phyloP scores from a whole-genome alignment of 1,284 basidiomycete genomes.

The Trichosporon inkin region DNA sequence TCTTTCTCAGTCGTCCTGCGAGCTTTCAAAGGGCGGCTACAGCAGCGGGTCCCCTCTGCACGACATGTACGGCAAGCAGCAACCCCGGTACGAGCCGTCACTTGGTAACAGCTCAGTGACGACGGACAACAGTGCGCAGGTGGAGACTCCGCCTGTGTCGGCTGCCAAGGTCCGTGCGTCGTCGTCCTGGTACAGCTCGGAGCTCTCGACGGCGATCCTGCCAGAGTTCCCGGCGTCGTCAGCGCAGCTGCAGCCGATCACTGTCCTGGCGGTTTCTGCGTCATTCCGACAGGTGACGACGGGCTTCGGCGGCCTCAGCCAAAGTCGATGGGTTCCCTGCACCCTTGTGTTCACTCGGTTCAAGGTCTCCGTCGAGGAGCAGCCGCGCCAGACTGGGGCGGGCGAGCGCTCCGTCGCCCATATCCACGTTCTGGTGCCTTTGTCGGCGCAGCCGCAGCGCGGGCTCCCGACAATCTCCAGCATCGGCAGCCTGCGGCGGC shows the following conservation, averaged over 20 bases:
- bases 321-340: slow-evolving; percentile 19
- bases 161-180: not conserved
- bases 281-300: not conserved
- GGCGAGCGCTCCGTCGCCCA: slow-evolving; percentile 23
- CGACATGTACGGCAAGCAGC: slow-evolving; percentile 6
- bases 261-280: slow-evolving; percentile 25
- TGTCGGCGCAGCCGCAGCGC: not conserved
- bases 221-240: slow-evolving; percentile 32
- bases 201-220: slow-evolving; percentile 25
- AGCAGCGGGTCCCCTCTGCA: not conserved
- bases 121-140: slow-evolving; percentile 1
- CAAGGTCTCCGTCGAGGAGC: slow-evolving; percentile 19
- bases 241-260: slow-evolving; percentile 29
- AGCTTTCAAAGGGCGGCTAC: not conserved
- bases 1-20: not conserved
- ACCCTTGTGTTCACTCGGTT: slow-evolving; percentile 23
- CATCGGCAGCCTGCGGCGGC: not conserved
- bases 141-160: not conserved
- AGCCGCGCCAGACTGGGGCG: not conserved
- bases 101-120: not conserved
- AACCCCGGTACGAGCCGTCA: slow-evolving; percentile 2
- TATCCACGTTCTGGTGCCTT: slow-evolving; percentile 15
- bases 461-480: not conserved
- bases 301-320: not conserved
- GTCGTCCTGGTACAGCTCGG: slow-evolving; percentile 11